Percentiles rank a stretch among this genome's conserved stretches.
Conservation (phyloP, 2,329 filamentous ascomycete genomes). For the Curvularia spicifera region DNA sequence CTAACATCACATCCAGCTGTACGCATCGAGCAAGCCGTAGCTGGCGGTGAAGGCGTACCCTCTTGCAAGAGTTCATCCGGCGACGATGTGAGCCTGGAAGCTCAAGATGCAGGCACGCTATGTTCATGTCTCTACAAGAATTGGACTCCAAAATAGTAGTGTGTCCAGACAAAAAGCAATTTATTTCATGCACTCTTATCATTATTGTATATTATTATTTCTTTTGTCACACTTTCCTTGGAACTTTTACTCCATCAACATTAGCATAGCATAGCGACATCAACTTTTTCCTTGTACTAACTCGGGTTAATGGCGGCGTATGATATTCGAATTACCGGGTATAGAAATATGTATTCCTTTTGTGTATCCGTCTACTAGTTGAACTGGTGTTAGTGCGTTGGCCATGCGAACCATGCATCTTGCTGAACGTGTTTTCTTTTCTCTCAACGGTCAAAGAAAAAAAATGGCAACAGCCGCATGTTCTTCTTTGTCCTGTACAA, state of each 20-base stretch:
- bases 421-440: background rate
- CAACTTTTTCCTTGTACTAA: background rate
- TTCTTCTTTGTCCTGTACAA: background rate
- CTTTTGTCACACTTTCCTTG: background rate
- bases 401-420: background rate
- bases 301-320: constrained; percentile 10
- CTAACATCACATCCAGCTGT: constrained; percentile 51
- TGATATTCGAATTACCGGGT: background rate
- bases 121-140: constrained; percentile 59
- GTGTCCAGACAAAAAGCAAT: constrained; percentile 4
- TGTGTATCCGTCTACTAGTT: background rate
- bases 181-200: background rate
- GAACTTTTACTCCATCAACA: too few species aligned
- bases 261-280: constrained; percentile 8
- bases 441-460: background rate
- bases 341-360: background rate
- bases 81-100: constrained; percentile 43
- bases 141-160: constrained; percentile 31
- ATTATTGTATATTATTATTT: constrained; percentile 11
- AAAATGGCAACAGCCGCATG: background rate
- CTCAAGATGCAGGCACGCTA: constrained; percentile 44
- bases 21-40: constrained; percentile 61
- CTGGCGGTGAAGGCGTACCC: constrained; percentile 58
- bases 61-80: constrained; percentile 58
- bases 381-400: background rate